These are phyloP conservation scores for Starmera stellimalicola DNA, from an alignment of 1,139 yeast genomes.

Conservation along the genomic window DNA sequence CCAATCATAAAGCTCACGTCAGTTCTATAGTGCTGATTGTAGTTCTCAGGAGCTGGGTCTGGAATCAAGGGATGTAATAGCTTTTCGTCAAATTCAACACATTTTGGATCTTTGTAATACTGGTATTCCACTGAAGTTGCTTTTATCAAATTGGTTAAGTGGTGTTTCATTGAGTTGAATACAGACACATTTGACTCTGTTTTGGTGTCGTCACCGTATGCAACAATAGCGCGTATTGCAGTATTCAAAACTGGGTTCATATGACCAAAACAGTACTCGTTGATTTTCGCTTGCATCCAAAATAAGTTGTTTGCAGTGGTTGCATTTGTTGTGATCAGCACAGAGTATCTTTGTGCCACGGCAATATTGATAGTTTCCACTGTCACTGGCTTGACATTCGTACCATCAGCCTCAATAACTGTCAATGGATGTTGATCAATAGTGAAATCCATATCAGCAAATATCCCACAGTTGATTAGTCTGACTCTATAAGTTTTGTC, in stretches of 20 bases:
- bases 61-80: conserved; percentile 20
- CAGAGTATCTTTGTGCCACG: conserved; percentile 70
- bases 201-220: conserved; percentile 18
- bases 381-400: conserved; percentile 43
- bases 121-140: conserved; percentile 7
- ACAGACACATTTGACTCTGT: background rate
- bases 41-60: conserved; percentile 8
- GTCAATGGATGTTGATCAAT: conserved; percentile 39
- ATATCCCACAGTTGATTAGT: conserved; percentile 33
- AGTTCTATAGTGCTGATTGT: conserved; percentile 5
- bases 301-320: conserved; percentile 12
- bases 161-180: background rate
- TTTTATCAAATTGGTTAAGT: background rate
- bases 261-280: conserved; percentile 28
- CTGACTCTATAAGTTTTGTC: conserved; percentile 41
- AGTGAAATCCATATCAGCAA: conserved; percentile 35
- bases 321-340: conserved; percentile 27
- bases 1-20: conserved; percentile 33
- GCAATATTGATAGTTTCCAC: conserved; percentile 53
- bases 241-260: conserved; percentile 24
- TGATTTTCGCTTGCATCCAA: conserved; percentile 30
- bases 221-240: conserved; percentile 25
- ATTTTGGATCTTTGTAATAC: conserved; percentile 5
- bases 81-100: conserved; percentile 17
- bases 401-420: conserved; percentile 64